phyloP scores from a whole-genome alignment of 1,139 yeast species.

The Lizanozyma gosingica region DNA sequence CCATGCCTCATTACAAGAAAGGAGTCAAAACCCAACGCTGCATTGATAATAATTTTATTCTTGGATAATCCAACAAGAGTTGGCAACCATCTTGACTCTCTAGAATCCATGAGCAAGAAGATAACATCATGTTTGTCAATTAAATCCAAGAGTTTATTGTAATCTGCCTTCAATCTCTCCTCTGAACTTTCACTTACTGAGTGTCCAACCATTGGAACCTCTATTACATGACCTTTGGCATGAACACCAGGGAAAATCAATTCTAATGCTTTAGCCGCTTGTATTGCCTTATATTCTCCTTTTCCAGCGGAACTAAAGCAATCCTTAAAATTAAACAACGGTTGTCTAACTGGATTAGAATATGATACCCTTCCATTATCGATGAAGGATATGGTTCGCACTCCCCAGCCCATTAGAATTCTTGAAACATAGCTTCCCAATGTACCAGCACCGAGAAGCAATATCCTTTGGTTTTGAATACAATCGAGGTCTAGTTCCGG shows the following conservation, averaged over 20 bases:
- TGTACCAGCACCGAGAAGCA: constrained; percentile 94
- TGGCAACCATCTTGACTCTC: constrained; percentile 96
- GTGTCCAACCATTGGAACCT: constrained; percentile 96
- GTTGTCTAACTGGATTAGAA: constrained; percentile 94
- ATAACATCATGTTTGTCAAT: constrained; percentile 65
- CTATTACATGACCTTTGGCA: constrained; percentile 52
- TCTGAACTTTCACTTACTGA: constrained; percentile 45
- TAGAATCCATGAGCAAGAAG: constrained; percentile 80
- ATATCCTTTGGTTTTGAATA: constrained; percentile 50
- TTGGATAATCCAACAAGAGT: constrained; percentile 65
- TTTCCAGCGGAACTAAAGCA: constrained; percentile 49
- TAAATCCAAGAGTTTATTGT: constrained; percentile 40
- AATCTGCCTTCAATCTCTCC: constrained; percentile 39
- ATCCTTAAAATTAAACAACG: constrained; percentile 70
- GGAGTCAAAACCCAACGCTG: constrained; percentile 92
- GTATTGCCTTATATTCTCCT: constrained; percentile 63
- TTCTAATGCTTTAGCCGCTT: constrained; percentile 67
- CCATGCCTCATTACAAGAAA: constrained; percentile 94
- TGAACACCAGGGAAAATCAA: constrained; percentile 72
- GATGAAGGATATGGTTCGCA: constrained; percentile 71
- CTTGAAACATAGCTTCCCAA: constrained; percentile 88
- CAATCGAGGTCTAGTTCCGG: constrained; percentile 68
- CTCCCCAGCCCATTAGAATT: constrained; percentile 90
- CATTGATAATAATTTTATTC: constrained; percentile 71
- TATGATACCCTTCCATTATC: constrained; percentile 85